These are phyloP conservation scores for Fusarium globosum DNA, from an alignment of 2,329 filamentous ascomycete genomes.

Conservation along the genomic window DNA sequence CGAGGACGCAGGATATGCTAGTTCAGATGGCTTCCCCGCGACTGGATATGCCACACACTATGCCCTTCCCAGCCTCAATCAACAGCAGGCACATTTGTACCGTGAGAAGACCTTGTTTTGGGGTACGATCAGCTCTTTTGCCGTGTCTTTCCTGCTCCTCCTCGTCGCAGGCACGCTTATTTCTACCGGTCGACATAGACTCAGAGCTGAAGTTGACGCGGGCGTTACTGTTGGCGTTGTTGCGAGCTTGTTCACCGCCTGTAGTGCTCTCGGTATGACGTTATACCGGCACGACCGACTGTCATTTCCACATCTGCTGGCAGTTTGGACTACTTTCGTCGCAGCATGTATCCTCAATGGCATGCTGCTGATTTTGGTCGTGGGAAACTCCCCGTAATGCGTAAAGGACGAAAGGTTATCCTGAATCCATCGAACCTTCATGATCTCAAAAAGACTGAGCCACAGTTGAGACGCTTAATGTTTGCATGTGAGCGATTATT, in stretches of 20 bases:
- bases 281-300: conserved; percentile 62
- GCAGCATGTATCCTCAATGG: conserved; percentile 56
- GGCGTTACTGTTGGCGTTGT: conserved; percentile 77
- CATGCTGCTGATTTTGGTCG: conserved; percentile 56
- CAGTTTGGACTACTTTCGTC: conserved; percentile 53
- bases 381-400: conserved; percentile 52
- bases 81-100: conserved; percentile 62
- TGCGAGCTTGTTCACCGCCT: conserved; percentile 72
- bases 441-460: background rate
- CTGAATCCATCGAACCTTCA: background rate
- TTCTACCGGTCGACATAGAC: conserved; percentile 73
- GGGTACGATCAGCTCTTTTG: conserved; percentile 65
- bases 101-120: conserved; percentile 67
- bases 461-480: conserved; percentile 6
- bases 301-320: conserved; percentile 55
- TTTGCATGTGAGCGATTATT: conserved; percentile 10
- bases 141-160: conserved; percentile 71
- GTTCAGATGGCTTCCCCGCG: conserved; percentile 61
- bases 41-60: conserved; percentile 66
- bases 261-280: conserved; percentile 69
- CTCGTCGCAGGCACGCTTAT: conserved; percentile 73
- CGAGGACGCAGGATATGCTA: conserved; percentile 63
- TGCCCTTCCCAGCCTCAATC: conserved; percentile 62
- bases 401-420: background rate
- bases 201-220: conserved; percentile 77